Evolutionary conservation across 2,329 filamentous ascomycete species (phyloP), one percentile per base, ranked within the genome.

Genomic region (Scedosporium apiospermum): DNA sequence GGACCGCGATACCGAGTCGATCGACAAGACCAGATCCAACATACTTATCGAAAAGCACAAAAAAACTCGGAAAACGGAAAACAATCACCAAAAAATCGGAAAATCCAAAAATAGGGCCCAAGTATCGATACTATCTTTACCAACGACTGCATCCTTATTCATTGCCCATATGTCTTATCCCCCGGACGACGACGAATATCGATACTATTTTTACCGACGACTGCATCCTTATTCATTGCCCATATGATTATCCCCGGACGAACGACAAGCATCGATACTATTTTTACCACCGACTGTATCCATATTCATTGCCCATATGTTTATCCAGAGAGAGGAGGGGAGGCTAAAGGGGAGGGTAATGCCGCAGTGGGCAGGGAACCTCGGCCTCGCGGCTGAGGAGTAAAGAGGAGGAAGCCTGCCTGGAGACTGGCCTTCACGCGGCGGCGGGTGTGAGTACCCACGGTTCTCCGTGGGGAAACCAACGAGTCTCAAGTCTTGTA

Each of bases 401-500:
- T 41, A 14, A 59, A 59, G 57, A 59, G 57, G 57, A 59, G 57
- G 57, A 34, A 59, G 57, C 30, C 21, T 23, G 30, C 42, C 57
- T 42, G 38, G 57, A 59, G 57, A 26, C 57, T 59, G 57, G 57
- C 57, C 57, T 59, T 59, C 57, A 42, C 57, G 57, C 38, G 57
- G 57, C 38, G 57, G 26, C 30, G 18, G 38, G 30, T 23, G 57
- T 59, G 38, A 59, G 38, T 59, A 59, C 57, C 38, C 26, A 38
- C 27, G 38, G 18, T 26, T 26, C 16, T 41, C 23, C 27, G 21
- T 38, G 27, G n/a, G 38, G 57, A 59, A 59, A 59, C 57, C 57
- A 26, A 44, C 57, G 57, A 59, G 57, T 46, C 57, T 59, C 57
- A 59, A 38, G 38, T 59, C 57, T 44, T 59, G 57, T 59, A 59